Evolutionary conservation across 192 early-diverging fungal species (phyloP), one percentile per base, ranked within the genome.

Genomic region (Coemansia sp.): DNA sequence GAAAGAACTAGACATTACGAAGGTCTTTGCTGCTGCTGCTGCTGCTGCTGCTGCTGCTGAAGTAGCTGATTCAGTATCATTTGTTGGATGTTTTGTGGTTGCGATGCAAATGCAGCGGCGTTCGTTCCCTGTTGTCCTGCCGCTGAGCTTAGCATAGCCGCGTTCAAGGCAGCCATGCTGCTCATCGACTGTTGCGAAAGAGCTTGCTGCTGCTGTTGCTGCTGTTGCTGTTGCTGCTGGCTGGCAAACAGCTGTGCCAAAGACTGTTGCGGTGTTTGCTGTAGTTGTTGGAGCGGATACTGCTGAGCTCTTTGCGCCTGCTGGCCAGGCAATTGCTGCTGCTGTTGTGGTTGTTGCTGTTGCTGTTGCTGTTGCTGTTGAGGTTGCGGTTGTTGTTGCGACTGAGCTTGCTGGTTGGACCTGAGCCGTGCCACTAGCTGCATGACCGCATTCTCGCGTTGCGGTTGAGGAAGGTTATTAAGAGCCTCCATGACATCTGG

Each of bases 11-110:
- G 16, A 58, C 34, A 15, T 21, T 65, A 78, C n/a, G 76, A 78
- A 53, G 71, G 76, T 5, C 71, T 64, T 21, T 66, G 63, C n/a
- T 72, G 66, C 20, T 67, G 71, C 38, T 73, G 71, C 34, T 75
- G 72, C 58, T 76, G 75, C 34, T 67, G 68, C 43, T 72, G 72
- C 44, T 77, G 76, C n/a, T 73, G 68, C 44, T 75, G 78, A 18
- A 81, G 18, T 21, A 68, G 44, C 38, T 81, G 73, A 39, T 44
- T 75, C 30, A 67, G 38, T 16, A 79, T 51, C 24, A 71, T 21
- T 34, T 70, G 76, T 21, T 79, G 72, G 34, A 68, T 64, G 56
- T 73, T 68, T 60, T 51, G 77, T 6, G 67, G 77, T 39, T 75
- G 77, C 10, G 65, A 60, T 1, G 69, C 44, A 61, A 78, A 78